Conservation (phyloP, 1,284 basidiomycete genomes). For the Cystobasidium sp. region DNA sequence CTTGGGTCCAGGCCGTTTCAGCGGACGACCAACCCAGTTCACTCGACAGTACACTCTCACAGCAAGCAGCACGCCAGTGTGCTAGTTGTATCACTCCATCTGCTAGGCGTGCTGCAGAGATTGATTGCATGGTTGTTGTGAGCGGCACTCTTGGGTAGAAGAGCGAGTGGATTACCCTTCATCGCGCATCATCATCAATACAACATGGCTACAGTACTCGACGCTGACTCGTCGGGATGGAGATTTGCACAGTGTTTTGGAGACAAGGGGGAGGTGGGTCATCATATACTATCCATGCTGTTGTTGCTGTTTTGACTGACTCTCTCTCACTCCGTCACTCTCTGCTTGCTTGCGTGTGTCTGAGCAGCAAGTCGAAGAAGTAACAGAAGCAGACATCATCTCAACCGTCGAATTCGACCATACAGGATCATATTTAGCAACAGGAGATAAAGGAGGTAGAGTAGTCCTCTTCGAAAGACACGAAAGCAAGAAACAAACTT, state of each 20-base stretch:
- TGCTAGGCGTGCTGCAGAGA: too few relatives aligned
- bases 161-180: background rate
- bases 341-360: too few relatives aligned
- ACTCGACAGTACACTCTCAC: too few relatives aligned
- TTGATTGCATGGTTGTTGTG: too few relatives aligned
- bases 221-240: constrained; percentile 86
- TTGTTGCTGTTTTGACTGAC: constrained; percentile 47
- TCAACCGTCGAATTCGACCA: constrained; percentile 99
- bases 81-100: too few relatives aligned
- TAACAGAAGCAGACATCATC: constrained; percentile 99
- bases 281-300: background rate
- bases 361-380: constrained; percentile 82
- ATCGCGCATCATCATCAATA: constrained; percentile 2
- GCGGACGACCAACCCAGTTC: too few relatives aligned
- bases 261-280: constrained; percentile 69
- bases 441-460: constrained; percentile 96
- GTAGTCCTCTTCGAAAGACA: constrained; percentile 99
- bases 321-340: constrained; percentile 33
- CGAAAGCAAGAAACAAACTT: constrained; percentile 96
- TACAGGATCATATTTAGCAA: constrained; percentile 98
- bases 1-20: too few relatives aligned
- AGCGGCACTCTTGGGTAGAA: too few relatives aligned
- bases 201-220: constrained; percentile 58
- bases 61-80: too few relatives aligned
- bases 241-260: constrained; percentile 99